Base-by-base conservation (phyloP, 2,329 filamentous ascomycete genomes). In the Hymenoscyphus fructigenus region DNA sequence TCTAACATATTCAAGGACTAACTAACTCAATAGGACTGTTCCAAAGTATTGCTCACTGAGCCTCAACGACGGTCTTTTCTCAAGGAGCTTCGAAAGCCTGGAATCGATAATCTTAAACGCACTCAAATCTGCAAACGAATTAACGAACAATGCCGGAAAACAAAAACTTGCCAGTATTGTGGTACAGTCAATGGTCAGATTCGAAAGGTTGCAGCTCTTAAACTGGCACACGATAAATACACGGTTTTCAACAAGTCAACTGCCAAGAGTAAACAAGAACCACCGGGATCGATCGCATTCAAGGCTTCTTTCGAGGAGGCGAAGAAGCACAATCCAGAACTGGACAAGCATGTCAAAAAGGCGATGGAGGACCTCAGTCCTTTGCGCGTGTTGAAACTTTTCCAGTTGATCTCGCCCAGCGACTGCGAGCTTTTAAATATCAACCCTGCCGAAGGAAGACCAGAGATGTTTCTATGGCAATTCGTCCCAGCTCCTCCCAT, bases 391-490 rank as follows among this genome's bases (percentile, higher is more conserved):
- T 80, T 98, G 63, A 96, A 96, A 71, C 84, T 99, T 36, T 97
- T 99, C 81, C 93, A 93, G 77, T 88, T 90, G 74, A 92, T 99
- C 63, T 89, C 88, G 14, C 86, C 91, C 2, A 86, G 87, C 7
- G 95, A 99, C 76, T 97, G 94, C 76, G 93, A 98, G 77, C 83
- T 99, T 26, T 83, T 99, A 1, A 94, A 94, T 4, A 86, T 99
- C 72, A 89, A 97, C 73, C 91, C 93, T 1, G 84, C 86, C 15
- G 93, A 97, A 72, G 92, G 92, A 12, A 86, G 93, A 20, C 95
- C 95, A 0, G 95, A 99, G 76, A 96, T 96, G 88, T 96, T 98
- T 76, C 87, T 99, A 56, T 99, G 95, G 95, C 93, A 97, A 75
- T 96, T 93, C 74, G 84, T 99, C 41, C 95, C 95, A 0, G 94